Evolutionary conservation across 768 basidiomycete species (phyloP), one percentile per base, ranked within the genome.

Genomic region (Leucocoprinus sp.): DNA sequence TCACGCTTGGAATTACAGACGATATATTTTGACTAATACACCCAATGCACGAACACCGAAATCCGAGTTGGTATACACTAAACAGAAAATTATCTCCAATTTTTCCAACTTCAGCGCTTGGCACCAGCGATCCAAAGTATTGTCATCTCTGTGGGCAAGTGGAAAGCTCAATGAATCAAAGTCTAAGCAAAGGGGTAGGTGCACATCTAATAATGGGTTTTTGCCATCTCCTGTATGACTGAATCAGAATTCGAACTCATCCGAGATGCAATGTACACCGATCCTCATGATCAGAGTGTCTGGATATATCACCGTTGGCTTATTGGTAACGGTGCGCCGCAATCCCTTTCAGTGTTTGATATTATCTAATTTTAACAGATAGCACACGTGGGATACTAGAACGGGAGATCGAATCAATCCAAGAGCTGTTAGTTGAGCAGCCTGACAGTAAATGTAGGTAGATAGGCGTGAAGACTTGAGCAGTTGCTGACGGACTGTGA

Each of bases 291-390:
- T 61, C 95, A 98, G 61, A 92, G 90, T 50, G 91, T 89, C 0
- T 99, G 96, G 96, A 79, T 99, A 47, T 99, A 98, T 61, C 96
- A 98, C 57, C 79, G 93, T n/a, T 98, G 95, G 93, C 72, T 99
- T 2, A 76, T 97, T 42, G 91, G 90, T 6, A 63, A 75, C 51
- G 84, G 93, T 84, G 56, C 49, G 72, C 52, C 15, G 14, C 14
- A 23, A 23, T 35, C 18, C 29, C 29, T 19, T 22, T 28, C n/a
- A 22, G 43, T 15, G 24, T 31, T 12, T 17, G 29, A n/a, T 27
- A 28, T 24, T 23, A 23, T 29, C 35, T 39, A 27, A 53, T 36
- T 37, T 33, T 8, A 24, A 7, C 50, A 87, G 91, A 83, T 5
- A 70, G 80, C 2, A 70, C 81, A 45, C 66, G 68, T 45, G 59